Evolutionary conservation across 768 basidiomycete species (phyloP).

Genomic region (Lanmaoa rubissima): DNA sequence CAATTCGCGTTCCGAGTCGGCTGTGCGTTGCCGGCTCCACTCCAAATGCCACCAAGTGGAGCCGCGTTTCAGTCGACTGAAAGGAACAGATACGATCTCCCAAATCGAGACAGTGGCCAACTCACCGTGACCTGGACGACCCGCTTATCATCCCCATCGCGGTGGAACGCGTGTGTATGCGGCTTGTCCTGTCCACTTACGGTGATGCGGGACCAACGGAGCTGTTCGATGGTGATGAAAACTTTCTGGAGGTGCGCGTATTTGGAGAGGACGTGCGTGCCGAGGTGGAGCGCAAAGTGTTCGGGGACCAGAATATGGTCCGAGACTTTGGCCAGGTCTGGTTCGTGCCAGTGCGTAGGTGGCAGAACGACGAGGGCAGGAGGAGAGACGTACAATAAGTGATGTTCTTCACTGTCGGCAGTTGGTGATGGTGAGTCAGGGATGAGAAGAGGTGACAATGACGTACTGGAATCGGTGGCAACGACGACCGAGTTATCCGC

Average conservation of each 20-base stretch:
- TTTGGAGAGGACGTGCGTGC: slow-evolving; percentile 74
- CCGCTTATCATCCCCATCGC: slow-evolving; percentile 91
- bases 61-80: slow-evolving; percentile 10
- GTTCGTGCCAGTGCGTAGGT: not conserved
- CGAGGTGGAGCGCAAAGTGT: slow-evolving; percentile 85
- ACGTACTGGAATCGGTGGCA: slow-evolving; percentile 87
- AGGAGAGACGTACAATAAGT: slow-evolving; percentile 48
- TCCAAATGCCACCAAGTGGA: not conserved
- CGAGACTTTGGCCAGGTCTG: slow-evolving; percentile 85
- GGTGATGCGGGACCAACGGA: slow-evolving; percentile 81
- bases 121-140: slow-evolving; percentile 57
- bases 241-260: slow-evolving; percentile 76
- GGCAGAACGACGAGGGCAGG: not conserved
- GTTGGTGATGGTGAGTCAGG: not conserved
- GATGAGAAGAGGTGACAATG: not conserved
- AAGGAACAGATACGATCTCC: not conserved
- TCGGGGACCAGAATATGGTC: slow-evolving; percentile 84
- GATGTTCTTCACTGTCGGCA: slow-evolving; percentile 59
- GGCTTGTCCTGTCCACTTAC: slow-evolving; percentile 43
- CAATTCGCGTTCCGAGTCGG: slow-evolving; percentile 1
- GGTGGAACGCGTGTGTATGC: slow-evolving; percentile 79
- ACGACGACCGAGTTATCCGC: slow-evolving; percentile 89
- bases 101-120: slow-evolving; percentile 9
- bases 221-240: slow-evolving; percentile 69
- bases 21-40: slow-evolving; percentile 21